A percentile compares a stretch with the other conserved stretches of the same genome.
These are phyloP conservation scores for Euphorbia pulcherrima DNA, from an alignment of 345 rosid genomes.

Conservation along the genomic window DNA sequence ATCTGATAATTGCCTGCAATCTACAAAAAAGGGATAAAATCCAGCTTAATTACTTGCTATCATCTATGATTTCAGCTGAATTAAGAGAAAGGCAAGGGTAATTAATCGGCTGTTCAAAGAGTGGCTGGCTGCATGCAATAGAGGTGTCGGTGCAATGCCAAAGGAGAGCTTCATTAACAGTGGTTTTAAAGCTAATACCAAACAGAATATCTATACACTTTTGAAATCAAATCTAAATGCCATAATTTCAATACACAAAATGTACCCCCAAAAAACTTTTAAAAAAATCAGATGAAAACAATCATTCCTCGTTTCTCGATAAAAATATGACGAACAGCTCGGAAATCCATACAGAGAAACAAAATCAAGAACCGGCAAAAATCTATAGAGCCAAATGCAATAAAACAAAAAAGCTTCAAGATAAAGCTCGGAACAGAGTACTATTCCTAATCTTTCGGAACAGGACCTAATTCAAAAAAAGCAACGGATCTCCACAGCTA, in stretches of 20 bases:
- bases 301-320: not conserved
- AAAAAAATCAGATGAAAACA: not conserved
- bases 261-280: not conserved
- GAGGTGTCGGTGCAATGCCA: not conserved
- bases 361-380: not conserved
- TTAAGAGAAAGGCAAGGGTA: not conserved
- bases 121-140: not conserved
- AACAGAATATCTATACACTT: not conserved
- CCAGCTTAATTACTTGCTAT: not conserved
- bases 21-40: not conserved
- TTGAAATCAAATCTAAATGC: slow-evolving; percentile 3
- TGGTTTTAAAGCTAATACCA: not conserved
- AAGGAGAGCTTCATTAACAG: not conserved
- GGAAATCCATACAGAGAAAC: not conserved
- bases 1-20: not conserved
- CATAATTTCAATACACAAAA: not conserved
- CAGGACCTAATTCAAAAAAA: not conserved
- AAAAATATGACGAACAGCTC: not conserved
- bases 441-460: not conserved
- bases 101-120: not conserved
- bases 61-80: not conserved
- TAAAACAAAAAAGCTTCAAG: not conserved
- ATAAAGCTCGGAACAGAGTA: not conserved
- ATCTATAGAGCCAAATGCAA: not conserved
- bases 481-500: not conserved